A percentile compares a stretch with the other conserved stretches of the same genome.
These are phyloP conservation scores for Paspalum notatum DNA, from an alignment of 176 grass and related monocot species.

Conservation along the genomic window DNA sequence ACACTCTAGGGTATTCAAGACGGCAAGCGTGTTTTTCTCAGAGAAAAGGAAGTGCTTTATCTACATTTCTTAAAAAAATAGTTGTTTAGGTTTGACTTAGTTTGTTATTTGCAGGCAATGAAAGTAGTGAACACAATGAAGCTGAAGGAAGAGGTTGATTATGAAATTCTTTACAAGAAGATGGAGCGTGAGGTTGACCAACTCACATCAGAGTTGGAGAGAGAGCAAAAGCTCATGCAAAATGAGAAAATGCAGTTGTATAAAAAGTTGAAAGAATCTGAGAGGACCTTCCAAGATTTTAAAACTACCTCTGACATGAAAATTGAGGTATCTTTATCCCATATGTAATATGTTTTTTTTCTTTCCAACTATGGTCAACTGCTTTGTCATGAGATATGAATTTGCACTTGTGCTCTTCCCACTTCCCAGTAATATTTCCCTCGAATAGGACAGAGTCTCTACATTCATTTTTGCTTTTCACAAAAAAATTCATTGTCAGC, in stretches of 20 bases:
- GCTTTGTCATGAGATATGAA: slow-evolving; percentile 16
- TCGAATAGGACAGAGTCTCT: background rate
- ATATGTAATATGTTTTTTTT: slow-evolving; percentile 13
- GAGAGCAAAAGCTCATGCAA: slow-evolving; percentile 73
- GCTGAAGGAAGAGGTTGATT: slow-evolving; percentile 96
- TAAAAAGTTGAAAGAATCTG: slow-evolving; percentile 64
- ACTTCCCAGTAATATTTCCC: background rate
- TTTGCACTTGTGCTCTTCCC: slow-evolving; percentile 12
- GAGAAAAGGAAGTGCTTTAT: background rate
- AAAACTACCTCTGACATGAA: slow-evolving; percentile 49
- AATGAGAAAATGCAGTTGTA: slow-evolving; percentile 71
- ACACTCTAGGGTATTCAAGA: slow-evolving; percentile 9
- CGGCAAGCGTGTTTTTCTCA: background rate
- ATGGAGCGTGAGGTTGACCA: slow-evolving; percentile 80
- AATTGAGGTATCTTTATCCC: slow-evolving; percentile 65
- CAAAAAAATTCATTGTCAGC: background rate
- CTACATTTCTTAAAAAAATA: slow-evolving; percentile 11
- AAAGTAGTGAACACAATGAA: slow-evolving; percentile 89
- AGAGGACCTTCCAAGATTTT: slow-evolving; percentile 62
- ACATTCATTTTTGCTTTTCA: slow-evolving; percentile 16
- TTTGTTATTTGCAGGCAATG: slow-evolving; percentile 84
- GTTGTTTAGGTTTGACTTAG: slow-evolving; percentile 15
- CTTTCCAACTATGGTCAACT: background rate
- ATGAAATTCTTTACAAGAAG: slow-evolving; percentile 81
- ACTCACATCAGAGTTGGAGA: slow-evolving; percentile 94